Evolutionary conservation across 345 rosid species (phyloP), one percentile per base, ranked within the genome.

Genomic region (Salix exigua): DNA sequence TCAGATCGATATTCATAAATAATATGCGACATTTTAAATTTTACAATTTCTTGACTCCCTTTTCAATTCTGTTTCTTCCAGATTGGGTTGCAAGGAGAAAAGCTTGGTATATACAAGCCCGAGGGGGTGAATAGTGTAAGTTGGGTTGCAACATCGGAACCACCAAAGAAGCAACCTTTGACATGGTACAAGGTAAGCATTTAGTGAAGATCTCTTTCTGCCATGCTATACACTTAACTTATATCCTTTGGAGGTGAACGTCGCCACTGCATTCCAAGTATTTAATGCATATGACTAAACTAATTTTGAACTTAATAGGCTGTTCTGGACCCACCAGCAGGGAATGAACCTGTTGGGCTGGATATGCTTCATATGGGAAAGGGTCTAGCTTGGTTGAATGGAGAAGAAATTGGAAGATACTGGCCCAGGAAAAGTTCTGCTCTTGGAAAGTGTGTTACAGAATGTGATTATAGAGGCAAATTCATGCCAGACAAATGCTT

Each of bases 351-450:
- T 3, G 79, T 91, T 19, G 99, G 96, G 75, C 80, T 93, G 58
- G 98, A 93, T 78, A 93, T 96, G 99, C 66, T 91, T 69, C 81
- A 86, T 70, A 91, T 93, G 98, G 99, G 97, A 64, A 96, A 96
- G 88, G 98, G 98, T 35, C 89, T 89, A 80, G 99, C 96, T 60
- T 93, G 99, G 99, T 83, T 96, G 85, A 92, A 93, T 33, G 99
- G 99, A n/a, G 92, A 96, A 88, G 94, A 89, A 79, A 91, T 96
- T 64, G 99, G 99, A 76, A 93, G 97, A 85, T 96, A 89, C 79
- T 96, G 92, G 92, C 93, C 91, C 4, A 86, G 86, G 80, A 73
- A 79, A 66, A 88, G 86, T 79, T 81, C 85, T 72, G 61, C 70
- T 12, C 81, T 84, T 63, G 90, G 81, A 19, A 80, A 85, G 17